Percentiles rank a stretch among this genome's conserved stretches.
Evolutionary conservation across 2,329 filamentous ascomycete species (phyloP).

Genomic region (Endoconidiophora polonica): DNA sequence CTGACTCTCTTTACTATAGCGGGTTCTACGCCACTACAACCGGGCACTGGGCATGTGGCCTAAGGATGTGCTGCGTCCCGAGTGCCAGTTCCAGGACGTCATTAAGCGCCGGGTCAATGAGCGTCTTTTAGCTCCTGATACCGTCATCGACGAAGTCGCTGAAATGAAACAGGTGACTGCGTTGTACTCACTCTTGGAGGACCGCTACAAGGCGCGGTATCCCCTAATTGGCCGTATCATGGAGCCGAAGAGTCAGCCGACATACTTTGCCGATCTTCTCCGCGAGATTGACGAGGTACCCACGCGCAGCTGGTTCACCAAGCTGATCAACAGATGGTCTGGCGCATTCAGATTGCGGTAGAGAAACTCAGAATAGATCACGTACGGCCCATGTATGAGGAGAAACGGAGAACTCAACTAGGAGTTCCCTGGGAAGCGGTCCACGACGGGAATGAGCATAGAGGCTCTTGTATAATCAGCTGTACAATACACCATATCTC

Average conservation of each 20-base stretch:
- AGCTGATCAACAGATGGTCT: slow-evolving; percentile 35
- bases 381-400: too few species aligned
- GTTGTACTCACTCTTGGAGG: slow-evolving; percentile 39
- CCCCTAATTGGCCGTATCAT: slow-evolving; percentile 23
- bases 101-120: slow-evolving; percentile 21
- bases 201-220: slow-evolving; percentile 34
- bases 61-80: slow-evolving; percentile 44
- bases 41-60: slow-evolving; percentile 43
- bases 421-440: neutral
- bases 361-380: neutral
- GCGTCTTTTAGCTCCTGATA: slow-evolving; percentile 16
- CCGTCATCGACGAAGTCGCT: neutral
- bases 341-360: slow-evolving; percentile 43
- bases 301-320: slow-evolving; percentile 34
- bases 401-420: neutral
- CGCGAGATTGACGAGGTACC: slow-evolving; percentile 48
- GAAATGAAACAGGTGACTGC: slow-evolving; percentile 34
- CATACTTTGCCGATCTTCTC: slow-evolving; percentile 44
- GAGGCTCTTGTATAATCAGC: neutral
- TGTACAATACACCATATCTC: slow-evolving; percentile 2
- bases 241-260: slow-evolving; percentile 43
- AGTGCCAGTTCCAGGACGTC: slow-evolving; percentile 43
- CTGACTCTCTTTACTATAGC: slow-evolving; percentile 1
- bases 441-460: too few species aligned
- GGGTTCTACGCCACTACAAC: slow-evolving; percentile 25